phyloP scores from a whole-genome alignment of 805 yeast species.

The Teunomyces gatunensis region DNA sequence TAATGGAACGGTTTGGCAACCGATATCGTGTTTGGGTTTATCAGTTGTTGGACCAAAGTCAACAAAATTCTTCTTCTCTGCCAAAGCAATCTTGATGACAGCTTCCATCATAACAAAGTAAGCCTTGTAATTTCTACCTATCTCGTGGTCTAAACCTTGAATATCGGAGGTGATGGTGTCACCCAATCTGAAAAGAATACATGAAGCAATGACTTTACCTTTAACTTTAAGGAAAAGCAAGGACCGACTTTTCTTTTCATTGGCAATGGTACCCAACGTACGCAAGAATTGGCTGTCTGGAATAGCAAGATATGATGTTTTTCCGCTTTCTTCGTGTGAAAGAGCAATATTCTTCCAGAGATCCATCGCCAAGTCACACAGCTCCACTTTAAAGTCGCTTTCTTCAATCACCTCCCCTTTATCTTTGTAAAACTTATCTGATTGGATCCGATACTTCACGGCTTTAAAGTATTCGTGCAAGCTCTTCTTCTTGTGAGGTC shows the following conservation, averaged over 20 bases:
- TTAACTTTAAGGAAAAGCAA: slow-evolving; percentile 37
- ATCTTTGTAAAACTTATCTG: slow-evolving; percentile 29
- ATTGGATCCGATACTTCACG: slow-evolving; percentile 40
- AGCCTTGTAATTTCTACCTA: slow-evolving; percentile 37
- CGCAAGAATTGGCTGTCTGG: slow-evolving; percentile 31
- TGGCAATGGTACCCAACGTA: slow-evolving; percentile 22
- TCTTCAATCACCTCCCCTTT: slow-evolving; percentile 35
- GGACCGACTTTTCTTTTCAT: slow-evolving; percentile 24
- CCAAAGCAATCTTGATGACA: slow-evolving; percentile 39
- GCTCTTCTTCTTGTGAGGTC: slow-evolving; percentile 30
- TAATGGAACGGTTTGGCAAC: slow-evolving; percentile 34
- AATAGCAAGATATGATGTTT: slow-evolving; percentile 33
- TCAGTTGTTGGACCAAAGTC: slow-evolving; percentile 48
- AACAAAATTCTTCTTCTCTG: slow-evolving; percentile 35
- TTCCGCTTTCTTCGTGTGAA: slow-evolving; percentile 34
- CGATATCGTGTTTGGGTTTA: slow-evolving; percentile 42
- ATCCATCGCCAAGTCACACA: slow-evolving; percentile 28
- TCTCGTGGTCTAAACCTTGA: slow-evolving; percentile 43
- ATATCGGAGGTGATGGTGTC: slow-evolving; percentile 44
- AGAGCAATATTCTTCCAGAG: slow-evolving; percentile 41
- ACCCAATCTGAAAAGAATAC: slow-evolving; percentile 41
- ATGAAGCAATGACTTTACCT: slow-evolving; percentile 37
- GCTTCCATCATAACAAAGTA: slow-evolving; percentile 49
- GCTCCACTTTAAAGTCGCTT: slow-evolving; percentile 25
- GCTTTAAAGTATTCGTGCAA: slow-evolving; percentile 37